phyloP scores from a whole-genome alignment of 2,329 filamentous ascomycete genomes.

The Colletotrichum echinochloae region DNA sequence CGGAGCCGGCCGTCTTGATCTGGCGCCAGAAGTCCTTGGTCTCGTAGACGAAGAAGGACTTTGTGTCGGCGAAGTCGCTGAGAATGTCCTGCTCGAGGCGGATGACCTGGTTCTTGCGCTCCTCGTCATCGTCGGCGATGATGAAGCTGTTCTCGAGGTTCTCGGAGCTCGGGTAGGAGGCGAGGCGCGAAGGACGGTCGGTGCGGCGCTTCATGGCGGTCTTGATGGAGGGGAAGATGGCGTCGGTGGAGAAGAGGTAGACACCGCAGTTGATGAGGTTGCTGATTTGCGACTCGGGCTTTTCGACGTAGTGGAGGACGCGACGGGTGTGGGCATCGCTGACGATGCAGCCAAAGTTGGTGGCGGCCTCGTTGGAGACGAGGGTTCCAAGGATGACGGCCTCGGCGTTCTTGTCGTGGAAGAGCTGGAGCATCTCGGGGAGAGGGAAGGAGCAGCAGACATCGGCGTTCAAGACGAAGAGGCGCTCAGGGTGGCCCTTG shows the following conservation, averaged over 20 bases:
- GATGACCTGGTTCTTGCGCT: conserved; percentile 86
- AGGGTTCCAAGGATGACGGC: conserved; percentile 95
- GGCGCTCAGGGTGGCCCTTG: conserved; percentile 92
- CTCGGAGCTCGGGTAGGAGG: conserved; percentile 96
- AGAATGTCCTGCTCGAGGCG: conserved; percentile 97
- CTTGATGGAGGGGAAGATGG: conserved; percentile 95
- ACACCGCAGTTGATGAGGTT: conserved; percentile 99
- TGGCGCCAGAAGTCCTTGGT: conserved; percentile 99
- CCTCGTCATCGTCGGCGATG: conserved; percentile 65
- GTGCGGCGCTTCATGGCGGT: conserved; percentile 95
- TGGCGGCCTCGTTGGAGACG: conserved; percentile 89
- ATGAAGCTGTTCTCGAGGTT: conserved; percentile 80
- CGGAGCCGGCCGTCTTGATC: conserved; percentile 98
- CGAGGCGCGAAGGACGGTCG: conserved; percentile 83
- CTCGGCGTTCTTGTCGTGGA: conserved; percentile 95
- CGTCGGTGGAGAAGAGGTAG: conserved; percentile 95
- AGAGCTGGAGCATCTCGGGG: conserved; percentile 93
- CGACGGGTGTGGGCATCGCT: conserved; percentile 93
- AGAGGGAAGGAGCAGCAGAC: conserved; percentile 99
- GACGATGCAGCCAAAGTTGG: conserved; percentile 98
- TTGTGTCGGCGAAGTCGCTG: conserved; percentile 93
- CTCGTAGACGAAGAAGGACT: conserved; percentile 98
- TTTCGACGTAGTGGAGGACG: conserved; percentile 98
- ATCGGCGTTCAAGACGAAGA: conserved; percentile 98
- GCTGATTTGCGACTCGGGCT: conserved; percentile 96